Conservation (phyloP, 257 asterid species). For the Ballota nigra region DNA sequence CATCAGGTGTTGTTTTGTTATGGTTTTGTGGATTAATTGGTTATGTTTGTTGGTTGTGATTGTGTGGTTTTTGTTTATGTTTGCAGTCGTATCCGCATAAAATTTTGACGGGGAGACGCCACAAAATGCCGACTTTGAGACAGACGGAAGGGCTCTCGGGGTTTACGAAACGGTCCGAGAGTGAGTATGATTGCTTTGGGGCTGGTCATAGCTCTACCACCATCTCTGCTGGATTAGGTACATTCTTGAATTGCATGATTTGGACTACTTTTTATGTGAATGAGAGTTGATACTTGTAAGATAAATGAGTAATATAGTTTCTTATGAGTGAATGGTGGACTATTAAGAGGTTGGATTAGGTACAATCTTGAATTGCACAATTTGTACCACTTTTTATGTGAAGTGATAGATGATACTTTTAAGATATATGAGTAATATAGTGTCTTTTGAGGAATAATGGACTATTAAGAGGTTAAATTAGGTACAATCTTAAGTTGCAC, state of each 20-base stretch:
- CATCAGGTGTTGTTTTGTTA: slow-evolving; percentile 57
- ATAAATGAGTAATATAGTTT: no score
- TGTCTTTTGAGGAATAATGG: no score
- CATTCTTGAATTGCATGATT: not conserved
- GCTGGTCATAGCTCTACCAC: slow-evolving; percentile 88
- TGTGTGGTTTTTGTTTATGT: not conserved
- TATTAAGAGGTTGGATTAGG: no score
- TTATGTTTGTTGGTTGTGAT: slow-evolving; percentile 2
- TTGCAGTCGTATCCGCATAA: slow-evolving; percentile 86
- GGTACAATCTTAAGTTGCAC: no score
- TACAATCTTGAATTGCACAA: no score
- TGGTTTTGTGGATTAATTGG: not conserved
- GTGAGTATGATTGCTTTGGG: slow-evolving; percentile 81
- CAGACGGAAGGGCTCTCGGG: slow-evolving; percentile 74
- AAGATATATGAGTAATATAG: no score
- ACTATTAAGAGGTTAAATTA: no score
- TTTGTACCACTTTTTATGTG: no score
- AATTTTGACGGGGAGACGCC: slow-evolving; percentile 75
- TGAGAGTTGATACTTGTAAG: no score
- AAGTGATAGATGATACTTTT: not conserved
- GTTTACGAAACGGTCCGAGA: slow-evolving; percentile 77
- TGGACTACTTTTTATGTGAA: not conserved
- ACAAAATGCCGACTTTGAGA: slow-evolving; percentile 67
- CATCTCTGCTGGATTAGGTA: slow-evolving; percentile 83
- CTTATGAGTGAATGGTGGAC: no score